Evolutionary conservation across 1,139 yeast species (phyloP).

Genomic region (Scheffersomyces segobiensis): DNA sequence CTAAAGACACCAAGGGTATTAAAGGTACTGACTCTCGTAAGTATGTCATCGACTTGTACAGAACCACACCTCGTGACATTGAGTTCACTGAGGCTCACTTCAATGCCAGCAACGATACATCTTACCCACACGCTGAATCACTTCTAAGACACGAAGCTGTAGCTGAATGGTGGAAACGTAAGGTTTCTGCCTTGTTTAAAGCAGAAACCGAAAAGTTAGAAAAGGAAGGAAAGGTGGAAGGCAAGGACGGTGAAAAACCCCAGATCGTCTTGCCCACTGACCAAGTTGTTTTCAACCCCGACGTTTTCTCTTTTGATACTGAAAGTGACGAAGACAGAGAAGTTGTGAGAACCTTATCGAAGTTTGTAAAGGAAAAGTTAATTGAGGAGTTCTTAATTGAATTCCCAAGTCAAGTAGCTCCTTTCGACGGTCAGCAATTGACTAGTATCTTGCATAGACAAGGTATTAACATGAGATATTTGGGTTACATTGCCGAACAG

Average conservation of each 20-base stretch:
- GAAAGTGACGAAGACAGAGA: slow-evolving; percentile 52
- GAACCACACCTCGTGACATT: slow-evolving; percentile 83
- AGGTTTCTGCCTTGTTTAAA: slow-evolving; percentile 57
- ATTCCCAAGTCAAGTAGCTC: slow-evolving; percentile 55
- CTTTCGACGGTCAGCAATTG: slow-evolving; percentile 81
- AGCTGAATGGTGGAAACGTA: slow-evolving; percentile 83
- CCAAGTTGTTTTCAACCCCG: slow-evolving; percentile 70
- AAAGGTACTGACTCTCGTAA: slow-evolving; percentile 82
- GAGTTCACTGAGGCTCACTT: slow-evolving; percentile 63
- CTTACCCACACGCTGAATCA: slow-evolving; percentile 82
- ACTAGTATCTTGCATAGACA: slow-evolving; percentile 66
- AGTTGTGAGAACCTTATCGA: slow-evolving; percentile 67
- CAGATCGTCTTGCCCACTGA: slow-evolving; percentile 59
- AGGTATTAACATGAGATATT: slow-evolving; percentile 89
- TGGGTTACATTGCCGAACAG: slow-evolving; percentile 60
- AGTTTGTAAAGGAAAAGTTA: slow-evolving; percentile 56
- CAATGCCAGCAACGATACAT: slow-evolving; percentile 36
- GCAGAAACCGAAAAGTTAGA: slow-evolving; percentile 50
- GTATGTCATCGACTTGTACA: slow-evolving; percentile 80
- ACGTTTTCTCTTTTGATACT: slow-evolving; percentile 58
- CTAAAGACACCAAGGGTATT: slow-evolving; percentile 83
- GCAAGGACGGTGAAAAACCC: slow-evolving; percentile 41
- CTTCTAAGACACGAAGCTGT: slow-evolving; percentile 85
- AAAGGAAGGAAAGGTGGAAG: slow-evolving; percentile 41
- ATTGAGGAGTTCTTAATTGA: slow-evolving; percentile 66